Conservation (phyloP, 139 green algal genomes). For the Picochlorum sp. region DNA sequence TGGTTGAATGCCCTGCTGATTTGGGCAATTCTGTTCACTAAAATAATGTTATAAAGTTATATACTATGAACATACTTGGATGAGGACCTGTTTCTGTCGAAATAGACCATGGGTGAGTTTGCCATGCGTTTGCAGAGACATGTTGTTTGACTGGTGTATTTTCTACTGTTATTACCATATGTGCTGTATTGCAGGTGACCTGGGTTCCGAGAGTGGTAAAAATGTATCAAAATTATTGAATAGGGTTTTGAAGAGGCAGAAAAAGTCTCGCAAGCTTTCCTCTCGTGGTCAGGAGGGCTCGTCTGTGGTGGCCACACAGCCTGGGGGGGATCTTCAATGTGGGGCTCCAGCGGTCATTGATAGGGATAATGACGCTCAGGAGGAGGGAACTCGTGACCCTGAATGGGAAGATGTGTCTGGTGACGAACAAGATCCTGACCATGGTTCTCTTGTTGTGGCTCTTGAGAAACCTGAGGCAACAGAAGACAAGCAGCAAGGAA, state of each 20-base stretch:
- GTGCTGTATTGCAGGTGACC: background rate
- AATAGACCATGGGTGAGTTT: no score
- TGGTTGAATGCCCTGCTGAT: no score
- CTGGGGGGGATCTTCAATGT: background rate
- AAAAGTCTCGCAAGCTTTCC: background rate
- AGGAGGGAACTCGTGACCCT: background rate
- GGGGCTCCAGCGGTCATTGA: background rate
- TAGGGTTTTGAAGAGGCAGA: background rate
- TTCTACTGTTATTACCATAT: background rate
- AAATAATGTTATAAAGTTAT: no score
- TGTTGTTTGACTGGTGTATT: background rate
- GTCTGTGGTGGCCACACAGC: no score
- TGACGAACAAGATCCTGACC: no score
- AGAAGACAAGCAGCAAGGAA: background rate
- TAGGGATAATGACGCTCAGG: background rate
- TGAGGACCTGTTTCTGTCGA: no score
- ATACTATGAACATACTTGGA: no score
- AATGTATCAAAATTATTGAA: conserved; percentile 1
- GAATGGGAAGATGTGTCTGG: conserved; percentile 17
- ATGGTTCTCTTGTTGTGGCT: background rate
- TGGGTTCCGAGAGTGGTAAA: background rate
- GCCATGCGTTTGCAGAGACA: background rate
- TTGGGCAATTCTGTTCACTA: no score
- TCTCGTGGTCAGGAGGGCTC: no score
- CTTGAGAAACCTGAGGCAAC: background rate